Evolutionary conservation across 495 filamentous ascomycete genomes (phyloP), one percentile per base, ranked within the genome.

Genomic region (Pseudoneurospora amorphoporcata): DNA sequence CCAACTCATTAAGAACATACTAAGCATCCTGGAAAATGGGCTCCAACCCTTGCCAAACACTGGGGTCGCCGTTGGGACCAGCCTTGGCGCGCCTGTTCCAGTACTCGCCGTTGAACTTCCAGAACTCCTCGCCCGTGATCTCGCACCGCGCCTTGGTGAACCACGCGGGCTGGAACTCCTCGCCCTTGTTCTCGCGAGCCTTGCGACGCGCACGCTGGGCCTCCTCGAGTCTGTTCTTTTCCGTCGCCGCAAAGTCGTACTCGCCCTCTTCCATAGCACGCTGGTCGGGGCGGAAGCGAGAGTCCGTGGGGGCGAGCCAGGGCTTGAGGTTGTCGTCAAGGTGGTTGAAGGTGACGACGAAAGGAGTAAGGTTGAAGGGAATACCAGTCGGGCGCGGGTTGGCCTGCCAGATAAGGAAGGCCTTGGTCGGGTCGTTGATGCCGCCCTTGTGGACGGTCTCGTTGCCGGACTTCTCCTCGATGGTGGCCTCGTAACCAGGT

Each of bases 181-280:
- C 92, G 2, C 95, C 95, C 5, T 79, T 87, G 29, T 83, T 84
- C 79, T 98, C 94, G 32, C 94, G 83, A 74, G 87, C 86, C 74
- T 92, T 82, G 70, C 95, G 82, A 79, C 88, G 90, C 43, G 90
- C 91, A 71, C 95, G 84, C 85, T 99, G 95, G 75, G 90, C 95
- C 85, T 98, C 94, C 82, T 99, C 95, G 0, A 99, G 87, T 10
- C 96, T 87, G 77, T 96, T 95, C 87, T 99, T 99, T 86, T 99
- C 95, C 29, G 85, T 86, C 1, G 95, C 96, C 10, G 95, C 95
- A 68, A 96, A 83, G 76, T 97, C 94, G 76, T 99, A 99, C 79
- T 94, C 89, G 9, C 96, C 95, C 70, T 97, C 94, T 80, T 99
- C 95, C 95, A 99, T 99, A 1, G 95, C 95, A n/a, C 96, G 87